A percentile compares a stretch with the other conserved stretches of the same genome.
Evolutionary conservation across 1,139 yeast genomes (phyloP).

Genomic region (Dujonia santamariae): DNA sequence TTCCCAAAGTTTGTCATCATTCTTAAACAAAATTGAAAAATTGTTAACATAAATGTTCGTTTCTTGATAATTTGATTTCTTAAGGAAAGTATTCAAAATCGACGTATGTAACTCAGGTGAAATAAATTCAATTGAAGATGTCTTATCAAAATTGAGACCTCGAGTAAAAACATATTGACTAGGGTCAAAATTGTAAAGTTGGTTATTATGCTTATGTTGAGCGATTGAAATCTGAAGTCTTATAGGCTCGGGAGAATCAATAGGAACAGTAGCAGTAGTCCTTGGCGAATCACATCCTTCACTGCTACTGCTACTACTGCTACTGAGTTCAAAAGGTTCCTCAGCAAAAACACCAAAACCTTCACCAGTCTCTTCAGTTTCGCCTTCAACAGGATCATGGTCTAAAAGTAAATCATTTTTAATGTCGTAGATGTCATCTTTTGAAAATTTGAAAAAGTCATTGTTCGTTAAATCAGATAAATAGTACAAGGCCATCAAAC

Average conservation of each 20-base stretch:
- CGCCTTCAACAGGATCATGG: conserved; percentile 5
- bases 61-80: conserved; percentile 44
- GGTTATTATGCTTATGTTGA: conserved; percentile 40
- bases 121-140: conserved; percentile 3
- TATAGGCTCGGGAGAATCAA: not conserved
- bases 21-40: conserved; percentile 41
- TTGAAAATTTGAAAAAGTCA: conserved; percentile 22
- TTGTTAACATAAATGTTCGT: conserved; percentile 59
- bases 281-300: no score
- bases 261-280: no score
- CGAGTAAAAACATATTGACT: conserved; percentile 9
- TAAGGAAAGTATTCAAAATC: conserved; percentile 4
- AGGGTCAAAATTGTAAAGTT: conserved; percentile 19
- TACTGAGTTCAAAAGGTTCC: conserved; percentile 22
- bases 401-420: conserved; percentile 10
- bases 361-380: conserved; percentile 4
- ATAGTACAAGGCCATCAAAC: conserved; percentile 30
- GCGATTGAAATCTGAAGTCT: conserved; percentile 29
- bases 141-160: conserved; percentile 3
- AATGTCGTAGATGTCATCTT: conserved; percentile 14
- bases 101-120: conserved; percentile 5
- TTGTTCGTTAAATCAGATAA: conserved; percentile 26
- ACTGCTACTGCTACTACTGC: not conserved
- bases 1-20: conserved; percentile 38
- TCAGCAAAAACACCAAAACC: conserved; percentile 12